phyloP scores from a whole-genome alignment of 306 rosid species.

The Cucurbita maxima region DNA sequence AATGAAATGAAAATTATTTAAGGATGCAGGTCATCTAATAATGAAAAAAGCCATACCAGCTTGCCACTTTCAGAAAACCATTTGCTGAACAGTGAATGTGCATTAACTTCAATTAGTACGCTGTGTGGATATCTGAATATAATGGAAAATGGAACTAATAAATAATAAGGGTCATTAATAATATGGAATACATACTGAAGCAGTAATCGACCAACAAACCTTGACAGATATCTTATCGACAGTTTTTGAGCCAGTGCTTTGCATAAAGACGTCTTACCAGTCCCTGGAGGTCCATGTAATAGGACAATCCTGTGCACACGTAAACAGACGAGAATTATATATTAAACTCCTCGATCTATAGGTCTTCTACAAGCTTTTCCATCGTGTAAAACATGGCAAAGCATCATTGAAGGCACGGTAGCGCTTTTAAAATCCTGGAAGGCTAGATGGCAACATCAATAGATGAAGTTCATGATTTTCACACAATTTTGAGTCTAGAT shows the following conservation, averaged over 20 bases:
- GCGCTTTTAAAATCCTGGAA: neutral
- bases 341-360: constrained; percentile 1
- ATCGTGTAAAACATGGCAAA: neutral
- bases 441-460: neutral
- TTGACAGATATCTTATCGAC: constrained; percentile 57
- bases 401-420: neutral
- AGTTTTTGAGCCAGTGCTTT: constrained; percentile 94
- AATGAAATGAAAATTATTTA: neutral
- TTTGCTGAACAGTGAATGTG: constrained; percentile 97
- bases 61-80: constrained; percentile 99
- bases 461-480: neutral
- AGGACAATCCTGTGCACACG: constrained; percentile 53
- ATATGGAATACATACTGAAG: neutral
- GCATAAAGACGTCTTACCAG: constrained; percentile 91
- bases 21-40: neutral
- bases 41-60: constrained; percentile 48
- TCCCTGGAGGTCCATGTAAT: constrained; percentile 95
- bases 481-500: neutral
- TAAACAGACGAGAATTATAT: constrained; percentile 6
- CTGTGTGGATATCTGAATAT: constrained; percentile 55
- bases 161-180: neutral
- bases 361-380: neutral
- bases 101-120: constrained; percentile 87
- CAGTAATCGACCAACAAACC: constrained; percentile 29
- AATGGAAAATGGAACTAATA: neutral